Evolutionary conservation across 2,329 filamentous ascomycete genomes (phyloP).

Genomic region (Fusarium luffae): DNA sequence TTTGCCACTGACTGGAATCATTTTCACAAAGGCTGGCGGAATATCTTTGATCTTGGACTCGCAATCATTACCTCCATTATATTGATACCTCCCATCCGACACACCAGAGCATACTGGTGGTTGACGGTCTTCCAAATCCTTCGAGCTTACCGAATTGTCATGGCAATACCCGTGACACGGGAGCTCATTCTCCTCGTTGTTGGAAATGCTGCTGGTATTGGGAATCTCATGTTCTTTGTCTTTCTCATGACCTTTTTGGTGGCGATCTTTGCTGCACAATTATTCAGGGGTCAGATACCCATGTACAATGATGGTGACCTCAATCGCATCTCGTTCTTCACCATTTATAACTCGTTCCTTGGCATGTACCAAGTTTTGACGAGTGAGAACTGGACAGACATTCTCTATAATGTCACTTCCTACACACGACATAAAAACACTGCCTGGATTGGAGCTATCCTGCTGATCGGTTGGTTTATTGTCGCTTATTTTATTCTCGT

Average conservation of each 20-base stretch:
- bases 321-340: conserved; percentile 81
- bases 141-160: conserved; percentile 88
- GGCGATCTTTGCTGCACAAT: conserved; percentile 90
- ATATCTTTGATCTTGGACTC: conserved; percentile 82
- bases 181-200: conserved; percentile 89
- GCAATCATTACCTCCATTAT: conserved; percentile 87
- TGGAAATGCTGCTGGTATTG: conserved; percentile 89
- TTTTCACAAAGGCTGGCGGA: conserved; percentile 79
- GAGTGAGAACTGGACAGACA: conserved; percentile 93
- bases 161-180: conserved; percentile 87
- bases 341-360: conserved; percentile 94
- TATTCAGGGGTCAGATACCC: conserved; percentile 89
- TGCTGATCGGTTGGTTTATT: conserved; percentile 96
- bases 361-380: conserved; percentile 98
- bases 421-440: conserved; percentile 74
- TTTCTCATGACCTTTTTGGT: conserved; percentile 95
- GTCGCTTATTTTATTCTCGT: conserved; percentile 93
- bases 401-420: conserved; percentile 84
- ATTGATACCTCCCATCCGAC: conserved; percentile 81
- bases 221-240: conserved; percentile 95
- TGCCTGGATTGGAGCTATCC: conserved; percentile 92
- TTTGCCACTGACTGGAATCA: conserved; percentile 81
- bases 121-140: conserved; percentile 93
- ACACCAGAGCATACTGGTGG: conserved; percentile 84
- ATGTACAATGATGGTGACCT: conserved; percentile 69